Conservation (phyloP, 2,329 filamentous ascomycete genomes). For the Neofusicoccum kwambonambiense region DNA sequence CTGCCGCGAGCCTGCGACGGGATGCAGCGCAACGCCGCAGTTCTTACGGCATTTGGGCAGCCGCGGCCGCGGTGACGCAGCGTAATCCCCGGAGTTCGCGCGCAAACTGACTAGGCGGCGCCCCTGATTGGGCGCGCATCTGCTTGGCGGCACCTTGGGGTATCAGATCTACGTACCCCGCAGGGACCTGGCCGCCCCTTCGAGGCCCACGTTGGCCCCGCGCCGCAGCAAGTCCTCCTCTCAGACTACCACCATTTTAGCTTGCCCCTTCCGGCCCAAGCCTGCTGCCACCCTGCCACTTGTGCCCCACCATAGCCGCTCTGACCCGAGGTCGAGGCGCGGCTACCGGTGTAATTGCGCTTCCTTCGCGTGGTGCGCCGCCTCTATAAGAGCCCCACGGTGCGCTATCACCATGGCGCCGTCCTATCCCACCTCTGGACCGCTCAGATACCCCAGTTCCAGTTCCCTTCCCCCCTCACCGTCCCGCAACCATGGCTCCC, state of each 20-base stretch:
- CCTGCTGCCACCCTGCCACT: not conserved
- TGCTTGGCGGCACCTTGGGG: constrained; percentile 2
- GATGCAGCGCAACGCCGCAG: not conserved
- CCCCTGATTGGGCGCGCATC: not conserved
- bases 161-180: constrained; percentile 13
- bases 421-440: not conserved
- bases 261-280: not conserved
- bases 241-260: not conserved
- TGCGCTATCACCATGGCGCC: not conserved
- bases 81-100: not conserved
- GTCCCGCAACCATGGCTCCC: not conserved
- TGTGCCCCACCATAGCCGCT: not conserved
- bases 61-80: not conserved
- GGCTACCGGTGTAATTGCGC: not conserved
- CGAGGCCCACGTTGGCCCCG: not conserved
- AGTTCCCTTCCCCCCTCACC: not conserved
- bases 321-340: constrained; percentile 1
- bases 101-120: not conserved
- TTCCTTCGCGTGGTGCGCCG: not conserved
- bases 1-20: not conserved
- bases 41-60: not conserved
- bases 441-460: not conserved
- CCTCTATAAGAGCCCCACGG: not conserved
- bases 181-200: not conserved
- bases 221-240: not conserved